phyloP scores from a whole-genome alignment of 2,329 filamentous ascomycete genomes.

The Elsinoe australis region DNA sequence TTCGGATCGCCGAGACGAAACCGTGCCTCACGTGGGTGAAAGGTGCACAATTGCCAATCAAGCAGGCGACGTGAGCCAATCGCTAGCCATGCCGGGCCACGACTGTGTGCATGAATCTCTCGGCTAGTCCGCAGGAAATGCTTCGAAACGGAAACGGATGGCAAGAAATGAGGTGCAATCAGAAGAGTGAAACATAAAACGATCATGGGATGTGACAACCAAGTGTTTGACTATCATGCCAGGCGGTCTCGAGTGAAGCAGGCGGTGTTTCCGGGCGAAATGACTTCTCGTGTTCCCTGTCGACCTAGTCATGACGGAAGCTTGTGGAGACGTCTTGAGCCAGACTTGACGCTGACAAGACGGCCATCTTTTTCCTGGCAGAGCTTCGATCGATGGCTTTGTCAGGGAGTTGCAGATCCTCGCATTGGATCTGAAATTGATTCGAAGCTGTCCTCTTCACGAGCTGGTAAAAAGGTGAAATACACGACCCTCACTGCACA shows the following conservation, averaged over 20 bases:
- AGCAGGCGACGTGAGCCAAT: constrained; percentile 1
- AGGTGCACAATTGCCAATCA: constrained; percentile 8
- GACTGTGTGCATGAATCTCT: constrained; percentile 3
- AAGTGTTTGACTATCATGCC: background rate
- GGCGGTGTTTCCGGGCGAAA: background rate
- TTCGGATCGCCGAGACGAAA: constrained; percentile 2
- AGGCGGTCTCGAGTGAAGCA: background rate
- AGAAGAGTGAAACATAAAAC: background rate
- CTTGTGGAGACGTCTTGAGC: constrained; percentile 1
- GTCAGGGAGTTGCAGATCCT: constrained; percentile 7
- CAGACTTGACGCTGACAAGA: background rate
- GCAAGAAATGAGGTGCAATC: background rate
- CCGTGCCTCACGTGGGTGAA: constrained; percentile 12
- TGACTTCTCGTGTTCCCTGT: constrained; percentile 4
- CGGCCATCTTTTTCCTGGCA: background rate
- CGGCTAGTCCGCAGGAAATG: no score
- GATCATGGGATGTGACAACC: background rate
- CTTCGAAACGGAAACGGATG: background rate
- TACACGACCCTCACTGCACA: background rate
- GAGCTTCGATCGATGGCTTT: constrained; percentile 7
- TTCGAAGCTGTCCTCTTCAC: background rate
- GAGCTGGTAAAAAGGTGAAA: background rate
- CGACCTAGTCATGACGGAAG: no score
- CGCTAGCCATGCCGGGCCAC: background rate
- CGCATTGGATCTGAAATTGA: background rate